phyloP scores from a whole-genome alignment of 2,329 filamentous ascomycete species.

The Teratosphaeria gauchensis region DNA sequence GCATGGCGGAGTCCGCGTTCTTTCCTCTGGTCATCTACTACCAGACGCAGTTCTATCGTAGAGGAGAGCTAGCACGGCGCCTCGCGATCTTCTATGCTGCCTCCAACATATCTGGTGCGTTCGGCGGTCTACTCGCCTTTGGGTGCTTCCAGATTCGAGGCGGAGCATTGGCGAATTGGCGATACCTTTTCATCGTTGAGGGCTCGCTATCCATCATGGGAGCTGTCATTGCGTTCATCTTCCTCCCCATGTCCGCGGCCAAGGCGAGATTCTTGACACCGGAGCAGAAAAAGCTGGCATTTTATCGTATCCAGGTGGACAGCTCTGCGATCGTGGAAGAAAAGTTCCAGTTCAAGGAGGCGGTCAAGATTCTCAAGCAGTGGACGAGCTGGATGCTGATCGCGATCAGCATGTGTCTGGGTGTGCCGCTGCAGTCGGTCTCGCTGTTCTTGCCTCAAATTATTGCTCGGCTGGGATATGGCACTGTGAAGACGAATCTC shows the following conservation, averaged over 20 bases:
- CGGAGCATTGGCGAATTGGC: conserved; percentile 44
- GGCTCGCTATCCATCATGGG: conserved; percentile 48
- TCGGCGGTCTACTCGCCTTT: conserved; percentile 50
- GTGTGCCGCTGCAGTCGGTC: conserved; percentile 49
- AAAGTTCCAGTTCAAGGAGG: conserved; percentile 43
- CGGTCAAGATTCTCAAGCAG: conserved; percentile 44
- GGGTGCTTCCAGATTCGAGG: conserved; percentile 51
- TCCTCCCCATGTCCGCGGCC: conserved; percentile 55
- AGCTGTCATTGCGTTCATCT: conserved; percentile 56
- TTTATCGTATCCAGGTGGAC: conserved; percentile 65
- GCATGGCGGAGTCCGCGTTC: conserved; percentile 54
- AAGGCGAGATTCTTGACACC: conserved; percentile 56
- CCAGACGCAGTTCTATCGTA: conserved; percentile 54
- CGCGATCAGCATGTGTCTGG: conserved; percentile 49
- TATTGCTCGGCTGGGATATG: conserved; percentile 42
- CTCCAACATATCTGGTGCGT: conserved; percentile 62
- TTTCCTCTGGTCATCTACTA: conserved; percentile 62
- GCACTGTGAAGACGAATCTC: conserved; percentile 60
- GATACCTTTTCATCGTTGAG: conserved; percentile 57
- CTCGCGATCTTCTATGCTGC: conserved; percentile 69
- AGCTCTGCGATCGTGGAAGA: conserved; percentile 56
- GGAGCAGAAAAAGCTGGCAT: conserved; percentile 59
- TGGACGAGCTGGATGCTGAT: conserved; percentile 47
- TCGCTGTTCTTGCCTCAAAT: conserved; percentile 51
- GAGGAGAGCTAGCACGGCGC: conserved; percentile 60